phyloP scores from a whole-genome alignment of 148 eudicot genomes.

The Rhododendron molle region DNA sequence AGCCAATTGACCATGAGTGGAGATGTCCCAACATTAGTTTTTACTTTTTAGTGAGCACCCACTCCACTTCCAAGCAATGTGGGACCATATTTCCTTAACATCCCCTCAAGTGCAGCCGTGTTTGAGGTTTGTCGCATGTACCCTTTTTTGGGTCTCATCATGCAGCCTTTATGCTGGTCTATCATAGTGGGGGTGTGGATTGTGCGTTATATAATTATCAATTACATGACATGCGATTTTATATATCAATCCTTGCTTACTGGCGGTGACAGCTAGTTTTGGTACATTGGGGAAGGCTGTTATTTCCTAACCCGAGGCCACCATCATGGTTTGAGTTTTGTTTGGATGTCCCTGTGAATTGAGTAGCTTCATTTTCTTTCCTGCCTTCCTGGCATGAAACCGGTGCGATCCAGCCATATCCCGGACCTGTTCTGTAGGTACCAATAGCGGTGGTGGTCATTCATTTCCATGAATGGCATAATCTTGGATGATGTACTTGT shows the following conservation, averaged over 20 bases:
- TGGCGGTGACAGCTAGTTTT: background rate
- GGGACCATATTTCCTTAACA: too few species aligned
- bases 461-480: background rate
- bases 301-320: background rate
- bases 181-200: background rate
- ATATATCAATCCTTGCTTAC: background rate
- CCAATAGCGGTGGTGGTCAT: background rate
- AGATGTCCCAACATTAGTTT: too few species aligned
- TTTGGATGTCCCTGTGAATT: background rate
- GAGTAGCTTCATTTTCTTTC: background rate
- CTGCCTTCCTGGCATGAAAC: background rate
- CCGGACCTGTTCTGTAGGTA: background rate
- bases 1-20: too few species aligned
- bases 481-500: background rate
- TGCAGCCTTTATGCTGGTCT: too few species aligned
- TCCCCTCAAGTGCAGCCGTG: too few species aligned
- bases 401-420: background rate
- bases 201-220: background rate
- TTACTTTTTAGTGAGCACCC: too few species aligned
- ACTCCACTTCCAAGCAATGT: too few species aligned
- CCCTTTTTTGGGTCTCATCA: too few species aligned
- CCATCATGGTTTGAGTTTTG: background rate
- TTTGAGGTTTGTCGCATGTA: too few species aligned
- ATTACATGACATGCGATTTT: background rate
- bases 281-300: background rate